These are phyloP conservation scores for Diplocarpon rosae DNA, from an alignment of 2,329 filamentous ascomycete genomes.

Conservation along the genomic window DNA sequence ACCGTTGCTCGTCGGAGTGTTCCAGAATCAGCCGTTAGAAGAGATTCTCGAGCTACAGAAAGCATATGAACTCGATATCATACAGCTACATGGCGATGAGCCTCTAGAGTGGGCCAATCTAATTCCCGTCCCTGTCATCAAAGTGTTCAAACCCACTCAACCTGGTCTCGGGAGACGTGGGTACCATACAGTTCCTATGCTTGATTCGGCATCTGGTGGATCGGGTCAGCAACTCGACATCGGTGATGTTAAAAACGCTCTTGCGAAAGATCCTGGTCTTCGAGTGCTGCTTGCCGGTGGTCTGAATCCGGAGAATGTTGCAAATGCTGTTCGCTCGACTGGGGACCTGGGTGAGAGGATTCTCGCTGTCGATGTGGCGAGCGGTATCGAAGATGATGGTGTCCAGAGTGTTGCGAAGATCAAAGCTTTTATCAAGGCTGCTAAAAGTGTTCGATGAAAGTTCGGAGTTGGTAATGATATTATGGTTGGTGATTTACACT, in stretches of 20 bases:
- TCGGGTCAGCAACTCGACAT: slow-evolving; percentile 71
- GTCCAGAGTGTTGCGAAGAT: slow-evolving; percentile 76
- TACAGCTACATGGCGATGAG: slow-evolving; percentile 88
- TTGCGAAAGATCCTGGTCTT: slow-evolving; percentile 60
- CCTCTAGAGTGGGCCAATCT: slow-evolving; percentile 80
- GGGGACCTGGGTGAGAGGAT: slow-evolving; percentile 52
- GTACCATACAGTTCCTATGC: slow-evolving; percentile 71
- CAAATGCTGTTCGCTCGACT: slow-evolving; percentile 49
- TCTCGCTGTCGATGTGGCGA: slow-evolving; percentile 83
- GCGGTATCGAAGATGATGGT: slow-evolving; percentile 79
- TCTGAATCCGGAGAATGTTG: slow-evolving; percentile 68
- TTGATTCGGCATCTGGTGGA: slow-evolving; percentile 78
- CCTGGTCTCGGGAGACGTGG: slow-evolving; percentile 55
- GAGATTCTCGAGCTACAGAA: slow-evolving; percentile 73
- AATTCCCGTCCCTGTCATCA: slow-evolving; percentile 89
- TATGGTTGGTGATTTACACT: background rate
- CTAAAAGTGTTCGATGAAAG: slow-evolving; percentile 38
- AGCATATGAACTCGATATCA: slow-evolving; percentile 68
- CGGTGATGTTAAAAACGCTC: slow-evolving; percentile 51
- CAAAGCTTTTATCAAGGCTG: slow-evolving; percentile 63
- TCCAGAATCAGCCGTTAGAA: slow-evolving; percentile 77
- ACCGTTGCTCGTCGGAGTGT: slow-evolving; percentile 82
- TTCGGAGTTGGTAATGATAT: background rate
- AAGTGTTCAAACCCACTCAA: slow-evolving; percentile 66
- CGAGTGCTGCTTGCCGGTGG: slow-evolving; percentile 78